Evolutionary conservation across 2,329 filamentous ascomycete species (phyloP), one percentile per base, ranked within the genome.

Genomic region (Penicillium vulpinum): DNA sequence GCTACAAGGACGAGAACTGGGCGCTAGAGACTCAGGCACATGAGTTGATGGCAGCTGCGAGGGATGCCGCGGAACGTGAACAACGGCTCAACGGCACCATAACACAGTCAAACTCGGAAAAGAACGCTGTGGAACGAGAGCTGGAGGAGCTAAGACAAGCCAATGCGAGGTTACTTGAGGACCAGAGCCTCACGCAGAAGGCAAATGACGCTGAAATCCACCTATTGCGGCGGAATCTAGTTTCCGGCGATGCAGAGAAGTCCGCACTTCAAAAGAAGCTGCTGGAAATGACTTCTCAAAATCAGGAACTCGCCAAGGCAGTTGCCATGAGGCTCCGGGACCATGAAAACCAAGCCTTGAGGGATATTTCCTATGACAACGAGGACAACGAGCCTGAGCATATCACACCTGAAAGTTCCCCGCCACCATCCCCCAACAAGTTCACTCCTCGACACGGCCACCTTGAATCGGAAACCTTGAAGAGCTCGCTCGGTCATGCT

Each of bases 1-100:
- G 91, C 51, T 96, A 96, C 78, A 97, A 97, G 77, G 94, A 99
- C 70, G 94, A 97, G 75, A 99, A 97, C 73, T 99, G 94, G 94
- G 93, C 90, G 61, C 83, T 99, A 36, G 94, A 99, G 75, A 96
- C 92, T 0, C 90, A 92, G 67, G 83, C 95, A 22, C 94, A 96
- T 67, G 92, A 97, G 61, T 80, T 93, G 40, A 83, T 89, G 51
- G 83, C 88, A 8, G 81, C 85, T 16, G 84, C 89, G 61, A 91
- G 88, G 70, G 91, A 96, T 45, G 84, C 89, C 1, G 80, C 87
- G 15, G 92, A 94, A 69, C 88, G 89, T 59, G 92, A 97, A 74
- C 90, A 91, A 73, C 90, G 90, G 71, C 81, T 97, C 39, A 86
- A 83, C 15, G 88, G 92, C 67, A 83, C 82, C 47, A 79, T 99